Base-by-base conservation (phyloP, 2,329 filamentous ascomycete genomes). In the Microdochium trichocladiopsis region DNA sequence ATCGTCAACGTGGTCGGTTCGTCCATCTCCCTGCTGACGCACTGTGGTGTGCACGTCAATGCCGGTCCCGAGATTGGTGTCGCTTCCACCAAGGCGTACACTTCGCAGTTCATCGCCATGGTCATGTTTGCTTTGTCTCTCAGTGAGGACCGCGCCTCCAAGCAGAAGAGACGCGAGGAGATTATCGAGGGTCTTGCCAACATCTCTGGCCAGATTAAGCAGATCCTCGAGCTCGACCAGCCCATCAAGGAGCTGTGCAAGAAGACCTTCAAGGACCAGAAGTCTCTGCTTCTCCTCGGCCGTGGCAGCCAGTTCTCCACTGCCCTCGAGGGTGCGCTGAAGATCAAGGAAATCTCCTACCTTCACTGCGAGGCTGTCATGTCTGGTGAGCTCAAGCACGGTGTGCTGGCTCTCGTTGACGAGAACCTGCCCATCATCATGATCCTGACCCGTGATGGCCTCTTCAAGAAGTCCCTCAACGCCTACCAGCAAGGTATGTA, bases 331-430 rank as follows among this genome's bases (percentile, higher is more conserved):
- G 94, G 90, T 74, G 94, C 94, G 49, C 80, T 99, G 62, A 99
- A 99, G 82, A 99, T 99, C 74, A 99, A 99, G 83, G 94, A 99
- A 77, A 99, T 99, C 65, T 97, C 93, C 18, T 99, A 99, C 74
- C 88, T 99, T 55, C 94, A 99, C 75, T 99, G 94, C 73, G 94
- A 99, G 77, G 94, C 94, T 63, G 94, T 99, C 78, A 99, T 99
- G 94, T 97, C 94, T 58, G 94, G 94, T 73, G 94, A 99, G 77
- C 83, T 99, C 64, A 99, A 99, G 84, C 94, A 99, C 73, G 94
- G 94, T 79, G 94, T 99, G 50, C 79, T 99, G 68, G 94, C 94
- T 51, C 82, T 99, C 57, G 94, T 99, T 55, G 94, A 99, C 65
- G 94, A 99, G 82, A 93, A 96, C 74, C 84, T 99, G 36, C 94